phyloP scores from a whole-genome alignment of 169 alveolate genomes.

The Fabrea salina region DNA sequence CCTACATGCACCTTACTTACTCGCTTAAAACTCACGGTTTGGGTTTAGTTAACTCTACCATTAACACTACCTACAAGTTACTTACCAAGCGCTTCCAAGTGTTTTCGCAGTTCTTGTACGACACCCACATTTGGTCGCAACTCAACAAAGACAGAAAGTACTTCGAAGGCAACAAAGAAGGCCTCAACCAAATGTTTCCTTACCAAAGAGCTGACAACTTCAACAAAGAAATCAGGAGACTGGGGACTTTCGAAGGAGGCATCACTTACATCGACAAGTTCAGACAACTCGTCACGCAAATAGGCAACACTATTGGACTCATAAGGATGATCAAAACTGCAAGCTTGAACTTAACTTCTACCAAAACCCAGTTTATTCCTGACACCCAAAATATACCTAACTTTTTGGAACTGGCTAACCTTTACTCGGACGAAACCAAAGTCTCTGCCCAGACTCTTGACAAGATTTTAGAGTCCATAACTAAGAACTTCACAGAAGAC shows the following conservation, averaged over 20 bases:
- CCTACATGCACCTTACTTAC: conserved; percentile 64
- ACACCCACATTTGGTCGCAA: conserved; percentile 72
- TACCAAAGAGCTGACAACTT: conserved; percentile 72
- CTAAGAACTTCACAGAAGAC: conserved; percentile 51
- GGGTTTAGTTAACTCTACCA: conserved; percentile 80
- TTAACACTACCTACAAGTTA: conserved; percentile 74
- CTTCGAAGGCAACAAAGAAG: conserved; percentile 70
- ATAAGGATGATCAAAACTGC: conserved; percentile 56
- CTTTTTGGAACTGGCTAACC: conserved; percentile 46
- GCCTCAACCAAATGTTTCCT: conserved; percentile 69
- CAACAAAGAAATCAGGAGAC: conserved; percentile 61
- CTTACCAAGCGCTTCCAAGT: conserved; percentile 57
- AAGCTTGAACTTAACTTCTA: conserved; percentile 39
- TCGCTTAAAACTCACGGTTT: conserved; percentile 84
- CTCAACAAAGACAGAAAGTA: conserved; percentile 71
- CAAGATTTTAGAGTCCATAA: conserved; percentile 37
- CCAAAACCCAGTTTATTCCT: conserved; percentile 53
- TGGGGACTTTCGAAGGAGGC: conserved; percentile 74
- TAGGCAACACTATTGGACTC: conserved; percentile 82
- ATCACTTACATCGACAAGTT: conserved; percentile 68
- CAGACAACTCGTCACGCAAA: conserved; percentile 73
- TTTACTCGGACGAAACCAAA: conserved; percentile 56
- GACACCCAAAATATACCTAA: conserved; percentile 40
- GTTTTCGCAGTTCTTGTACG: conserved; percentile 66
- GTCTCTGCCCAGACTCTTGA: conserved; percentile 58